These are phyloP conservation scores for Mantamonas sphyraenae DNA, from an alignment of 78 protist species.

Conservation along the genomic window DNA sequence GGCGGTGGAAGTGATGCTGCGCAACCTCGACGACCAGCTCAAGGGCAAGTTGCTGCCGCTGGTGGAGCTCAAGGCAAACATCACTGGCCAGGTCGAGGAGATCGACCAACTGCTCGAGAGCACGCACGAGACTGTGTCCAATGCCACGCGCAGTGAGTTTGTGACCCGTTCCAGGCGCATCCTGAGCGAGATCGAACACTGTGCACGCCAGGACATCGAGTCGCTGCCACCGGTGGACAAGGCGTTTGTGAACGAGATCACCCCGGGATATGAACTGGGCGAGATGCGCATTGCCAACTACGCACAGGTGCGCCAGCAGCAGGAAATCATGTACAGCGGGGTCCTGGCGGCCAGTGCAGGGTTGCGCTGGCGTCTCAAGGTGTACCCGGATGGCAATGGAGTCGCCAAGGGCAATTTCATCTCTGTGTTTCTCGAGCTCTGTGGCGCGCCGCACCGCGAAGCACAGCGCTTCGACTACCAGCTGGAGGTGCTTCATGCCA, in stretches of 20 bases:
- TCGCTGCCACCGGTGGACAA: background rate
- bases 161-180: too few relatives aligned
- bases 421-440: background rate
- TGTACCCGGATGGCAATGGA: constrained; percentile 3
- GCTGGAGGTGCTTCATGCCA: background rate
- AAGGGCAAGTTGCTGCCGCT: background rate
- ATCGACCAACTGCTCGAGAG: background rate
- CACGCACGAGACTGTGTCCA: background rate
- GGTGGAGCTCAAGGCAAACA: background rate
- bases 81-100: background rate
- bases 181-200: background rate
- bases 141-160: background rate
- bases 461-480: background rate
- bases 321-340: background rate
- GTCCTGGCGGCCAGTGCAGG: background rate
- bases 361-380: constrained; percentile 1
- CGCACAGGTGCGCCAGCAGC: background rate
- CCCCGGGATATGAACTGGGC: background rate
- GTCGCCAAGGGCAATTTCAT: background rate
- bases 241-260: background rate
- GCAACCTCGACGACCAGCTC: background rate
- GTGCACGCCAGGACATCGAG: background rate
- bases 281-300: background rate
- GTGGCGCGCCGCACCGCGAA: background rate
- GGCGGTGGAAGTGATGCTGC: background rate